A percentile compares a stretch with the other conserved stretches of the same genome.
Conservation (phyloP, 345 rosid genomes). For the Clarkia xantiana region DNA sequence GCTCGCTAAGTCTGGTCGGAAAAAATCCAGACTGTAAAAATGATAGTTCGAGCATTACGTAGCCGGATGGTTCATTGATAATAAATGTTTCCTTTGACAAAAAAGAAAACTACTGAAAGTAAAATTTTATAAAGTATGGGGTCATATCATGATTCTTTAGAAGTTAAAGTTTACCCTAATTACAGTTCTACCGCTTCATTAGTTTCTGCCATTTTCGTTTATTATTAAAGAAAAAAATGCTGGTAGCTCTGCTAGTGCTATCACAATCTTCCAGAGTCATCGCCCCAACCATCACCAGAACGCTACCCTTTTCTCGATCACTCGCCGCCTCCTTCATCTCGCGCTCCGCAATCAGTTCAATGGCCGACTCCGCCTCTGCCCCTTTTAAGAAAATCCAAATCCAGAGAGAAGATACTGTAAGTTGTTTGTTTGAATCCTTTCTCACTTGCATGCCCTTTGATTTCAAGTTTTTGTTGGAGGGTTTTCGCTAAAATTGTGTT, state of each 20-base stretch:
- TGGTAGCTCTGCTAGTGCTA: slow-evolving; percentile 4
- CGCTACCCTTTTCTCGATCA: slow-evolving; percentile 4
- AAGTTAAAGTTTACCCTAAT: too few relatives aligned
- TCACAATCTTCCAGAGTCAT: slow-evolving; percentile 16
- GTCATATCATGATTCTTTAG: too few relatives aligned
- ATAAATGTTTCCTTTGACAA: too few relatives aligned
- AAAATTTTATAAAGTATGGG: too few relatives aligned
- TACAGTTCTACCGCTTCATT: too few relatives aligned
- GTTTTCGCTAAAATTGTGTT: not conserved
- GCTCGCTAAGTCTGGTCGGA: too few relatives aligned
- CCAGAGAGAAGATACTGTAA: slow-evolving; percentile 72
- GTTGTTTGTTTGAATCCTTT: slow-evolving; percentile 4
- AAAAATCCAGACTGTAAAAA: too few relatives aligned
- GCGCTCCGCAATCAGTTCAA: slow-evolving; percentile 28
- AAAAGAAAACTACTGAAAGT: too few relatives aligned
- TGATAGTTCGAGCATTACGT: too few relatives aligned
- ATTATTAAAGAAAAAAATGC: not conserved
- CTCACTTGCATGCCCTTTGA: not conserved
- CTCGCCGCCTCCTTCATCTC: slow-evolving; percentile 11
- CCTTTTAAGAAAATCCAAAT: slow-evolving; percentile 69
- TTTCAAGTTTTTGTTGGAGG: not conserved
- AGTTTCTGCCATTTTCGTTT: too few relatives aligned
- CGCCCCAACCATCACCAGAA: slow-evolving; percentile 5
- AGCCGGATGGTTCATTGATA: too few relatives aligned
- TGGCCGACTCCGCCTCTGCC: slow-evolving; percentile 47